Base-by-base conservation (phyloP, 1,284 basidiomycete genomes). In the Sanguinoderma infundibulare region DNA sequence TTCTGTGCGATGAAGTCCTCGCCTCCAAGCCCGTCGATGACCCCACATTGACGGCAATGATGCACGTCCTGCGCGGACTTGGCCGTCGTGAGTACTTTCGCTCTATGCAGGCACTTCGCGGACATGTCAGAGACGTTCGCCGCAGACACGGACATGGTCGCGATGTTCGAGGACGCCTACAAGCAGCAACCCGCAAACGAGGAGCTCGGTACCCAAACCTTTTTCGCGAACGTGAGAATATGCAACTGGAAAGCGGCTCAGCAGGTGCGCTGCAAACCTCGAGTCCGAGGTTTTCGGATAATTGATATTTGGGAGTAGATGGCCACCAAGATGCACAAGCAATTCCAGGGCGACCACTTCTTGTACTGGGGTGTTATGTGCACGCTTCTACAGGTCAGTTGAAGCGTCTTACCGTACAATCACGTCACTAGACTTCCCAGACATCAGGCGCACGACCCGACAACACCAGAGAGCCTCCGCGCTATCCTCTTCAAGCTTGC, bases 321-420 rank as follows among this genome's bases (percentile, higher is more conserved):
- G 63, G 86, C 90, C n/a, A 88, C 87, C 8, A 87, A 85, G 70
- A 86, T 94, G 85, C 82, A 87, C 77, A 92, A 90, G 69, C 85
- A 87, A 65, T 92, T 93, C 71, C 84, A 88, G 60, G 86, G 90
- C 30, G 90, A 92, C 57, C 82, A 88, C 50, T 95, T 92, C 73
- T 76, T 94, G 44, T 95, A 91, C 74, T 96, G 92, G 93, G 90
- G 84, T 64, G 84, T 92, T 30, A 88, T 92, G 69, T 85, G 90
- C 63, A 86, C 91, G 10, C 81, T 94, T 39, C 84, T 95, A n/a
- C 92, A 92, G 82, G 90, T 89, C 36, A 36, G 76, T 70, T 5
- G 15, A 35, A 24, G 54, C 36, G 30, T 30, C 52, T 6, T 22
- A 15, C 35, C 35, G 32, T 10, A 5, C 1, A 8, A 40, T 9